Evolutionary conservation across 805 yeast species (phyloP), one percentile per base, ranked within the genome.

Genomic region (Yarrowia divulgata): DNA sequence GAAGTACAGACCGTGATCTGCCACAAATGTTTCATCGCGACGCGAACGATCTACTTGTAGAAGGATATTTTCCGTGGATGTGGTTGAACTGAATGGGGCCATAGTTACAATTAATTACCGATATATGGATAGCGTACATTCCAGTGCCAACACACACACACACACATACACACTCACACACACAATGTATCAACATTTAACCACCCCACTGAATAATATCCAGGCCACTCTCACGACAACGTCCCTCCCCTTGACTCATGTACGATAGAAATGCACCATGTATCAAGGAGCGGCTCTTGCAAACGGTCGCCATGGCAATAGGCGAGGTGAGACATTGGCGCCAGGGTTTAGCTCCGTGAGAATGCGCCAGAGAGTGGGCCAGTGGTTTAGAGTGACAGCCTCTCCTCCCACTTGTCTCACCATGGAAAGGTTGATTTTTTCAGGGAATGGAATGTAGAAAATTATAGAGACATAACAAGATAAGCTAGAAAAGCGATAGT

Each of bases 321-420:
- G 34, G 52, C 52, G 52, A 48, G 52, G 52, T 23, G 50, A 46
- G 50, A 46, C 50, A 46, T 46, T 46, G 50, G 50, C 13, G 13
- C 12, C 52, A 48, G 52, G 35, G 35, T 48, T 29, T 19, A 23
- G 35, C 18, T 23, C 34, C 2, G 6, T 23, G 13, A 8, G 50
- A 18, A 19, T 18, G 49, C 29, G 29, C 29, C 29, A 45, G 29
- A 42, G 46, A 9, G 19, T n/a, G 18, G 46, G 29, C 29, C 29
- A 23, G 29, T 23, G 12, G 46, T 42, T 42, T 10, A 10, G 19
- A n/a, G 48, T 18, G 48, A 43, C 48, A 43, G 10, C 19, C 48
- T 18, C 23, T 23, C 29, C 29, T 23, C 48, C 48, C 9, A 7
- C 23, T n/a, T 43, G 48, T 43, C 48, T 43, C 48, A 43, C 48